A percentile compares a stretch with the other conserved stretches of the same genome.
phyloP scores from a whole-genome alignment of 1,284 basidiomycete species.

The Tilletia caries region DNA sequence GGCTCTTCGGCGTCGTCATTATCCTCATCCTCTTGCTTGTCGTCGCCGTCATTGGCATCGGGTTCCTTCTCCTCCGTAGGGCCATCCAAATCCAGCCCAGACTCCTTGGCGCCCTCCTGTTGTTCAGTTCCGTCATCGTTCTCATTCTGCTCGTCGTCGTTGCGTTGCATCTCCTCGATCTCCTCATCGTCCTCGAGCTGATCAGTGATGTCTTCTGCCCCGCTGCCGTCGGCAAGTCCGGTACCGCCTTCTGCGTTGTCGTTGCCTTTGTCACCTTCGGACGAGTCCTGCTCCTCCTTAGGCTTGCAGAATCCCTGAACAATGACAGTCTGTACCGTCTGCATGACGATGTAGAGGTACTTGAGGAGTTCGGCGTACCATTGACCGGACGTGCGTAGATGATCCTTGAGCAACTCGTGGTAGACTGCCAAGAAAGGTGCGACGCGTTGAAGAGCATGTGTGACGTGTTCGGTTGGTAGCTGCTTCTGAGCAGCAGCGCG shows the following conservation, averaged over 20 bases:
- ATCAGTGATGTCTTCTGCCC: slow-evolving; percentile 59
- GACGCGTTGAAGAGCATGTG: slow-evolving; percentile 22
- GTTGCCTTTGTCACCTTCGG: slow-evolving; percentile 27
- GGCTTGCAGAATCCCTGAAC: slow-evolving; percentile 75
- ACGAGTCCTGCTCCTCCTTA: slow-evolving; percentile 34
- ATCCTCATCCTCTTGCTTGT: slow-evolving; percentile 61
- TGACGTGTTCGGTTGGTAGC: background rate
- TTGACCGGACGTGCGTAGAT: slow-evolving; percentile 52
- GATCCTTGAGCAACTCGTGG: slow-evolving; percentile 56
- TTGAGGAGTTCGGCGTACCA: slow-evolving; percentile 83
- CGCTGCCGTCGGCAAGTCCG: slow-evolving; percentile 49
- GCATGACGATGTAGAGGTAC: slow-evolving; percentile 73
- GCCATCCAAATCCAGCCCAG: slow-evolving; percentile 67
- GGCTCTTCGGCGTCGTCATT: slow-evolving; percentile 61
- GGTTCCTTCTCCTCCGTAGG: slow-evolving; percentile 36
- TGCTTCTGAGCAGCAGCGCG: background rate
- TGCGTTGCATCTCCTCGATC: slow-evolving; percentile 78
- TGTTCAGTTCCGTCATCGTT: slow-evolving; percentile 54
- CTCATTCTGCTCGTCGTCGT: slow-evolving; percentile 59
- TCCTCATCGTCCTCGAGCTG: slow-evolving; percentile 71
- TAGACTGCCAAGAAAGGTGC: slow-evolving; percentile 45
- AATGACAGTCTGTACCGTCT: slow-evolving; percentile 70
- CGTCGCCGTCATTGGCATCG: slow-evolving; percentile 63
- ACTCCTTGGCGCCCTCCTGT: slow-evolving; percentile 61
- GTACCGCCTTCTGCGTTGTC: slow-evolving; percentile 45